phyloP scores from a whole-genome alignment of 768 basidiomycete species.

The Russula lepida region DNA sequence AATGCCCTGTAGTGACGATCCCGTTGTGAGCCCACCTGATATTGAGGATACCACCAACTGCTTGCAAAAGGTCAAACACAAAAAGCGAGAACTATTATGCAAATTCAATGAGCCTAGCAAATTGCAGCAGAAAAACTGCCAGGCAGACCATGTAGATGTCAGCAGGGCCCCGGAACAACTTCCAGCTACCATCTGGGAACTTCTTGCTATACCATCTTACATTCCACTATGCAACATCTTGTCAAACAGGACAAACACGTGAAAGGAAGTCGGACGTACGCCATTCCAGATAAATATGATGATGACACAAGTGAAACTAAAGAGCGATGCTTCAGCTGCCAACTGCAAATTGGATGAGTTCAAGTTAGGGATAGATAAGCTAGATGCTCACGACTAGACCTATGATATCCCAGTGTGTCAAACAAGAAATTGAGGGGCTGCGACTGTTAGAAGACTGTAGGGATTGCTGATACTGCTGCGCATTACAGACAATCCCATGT shows the following conservation, averaged over 20 bases:
- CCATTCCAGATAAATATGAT: background rate
- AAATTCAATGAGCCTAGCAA: conserved; percentile 3
- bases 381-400: conserved; percentile 29
- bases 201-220: background rate
- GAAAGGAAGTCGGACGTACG: background rate
- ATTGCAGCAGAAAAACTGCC: background rate
- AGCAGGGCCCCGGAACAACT: conserved; percentile 30
- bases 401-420: conserved; percentile 31
- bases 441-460: too few species aligned
- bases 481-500: conserved; percentile 6
- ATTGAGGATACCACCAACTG: conserved; percentile 32
- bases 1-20: conserved; percentile 28
- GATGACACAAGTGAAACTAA: background rate
- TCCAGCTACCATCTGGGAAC: background rate
- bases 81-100: conserved; percentile 25
- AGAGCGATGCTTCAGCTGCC: conserved; percentile 28
- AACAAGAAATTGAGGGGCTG: conserved; percentile 19
- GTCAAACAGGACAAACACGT: background rate
- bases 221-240: conserved; percentile 7
- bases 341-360: conserved; percentile 23
- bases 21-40: conserved; percentile 32
- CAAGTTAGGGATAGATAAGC: background rate
- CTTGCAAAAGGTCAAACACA: conserved; percentile 32
- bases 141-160: conserved; percentile 35
- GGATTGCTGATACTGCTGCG: background rate